Evolutionary conservation across 495 filamentous ascomycete species (phyloP).

Genomic region (Tuber calosporum): DNA sequence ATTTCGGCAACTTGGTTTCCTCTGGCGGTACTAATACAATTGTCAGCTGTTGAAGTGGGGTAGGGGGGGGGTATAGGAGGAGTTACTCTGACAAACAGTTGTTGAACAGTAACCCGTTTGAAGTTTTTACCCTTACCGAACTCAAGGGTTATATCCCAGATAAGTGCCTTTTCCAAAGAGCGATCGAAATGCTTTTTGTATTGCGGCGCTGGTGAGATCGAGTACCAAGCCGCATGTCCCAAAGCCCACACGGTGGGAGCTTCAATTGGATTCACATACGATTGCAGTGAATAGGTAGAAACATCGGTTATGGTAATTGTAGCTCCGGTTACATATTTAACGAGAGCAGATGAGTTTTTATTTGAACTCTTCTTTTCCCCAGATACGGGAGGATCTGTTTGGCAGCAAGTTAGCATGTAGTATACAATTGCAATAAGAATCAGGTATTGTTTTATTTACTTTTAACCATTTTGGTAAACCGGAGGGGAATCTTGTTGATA

Average conservation of each 20-base stretch:
- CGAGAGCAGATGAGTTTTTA: background rate
- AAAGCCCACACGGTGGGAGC: background rate
- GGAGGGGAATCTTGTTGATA: background rate
- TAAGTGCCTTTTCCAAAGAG: background rate
- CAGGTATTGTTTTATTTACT: background rate
- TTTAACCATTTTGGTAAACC: background rate
- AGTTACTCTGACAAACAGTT: background rate
- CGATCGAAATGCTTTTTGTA: background rate
- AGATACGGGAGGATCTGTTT: background rate
- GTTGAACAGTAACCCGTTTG: background rate
- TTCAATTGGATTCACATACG: background rate
- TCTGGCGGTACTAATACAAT: background rate
- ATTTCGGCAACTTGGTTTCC: background rate
- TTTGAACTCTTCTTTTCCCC: background rate
- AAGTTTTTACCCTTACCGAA: background rate
- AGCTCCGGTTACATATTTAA: background rate
- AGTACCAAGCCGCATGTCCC: background rate
- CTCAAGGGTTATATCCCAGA: background rate
- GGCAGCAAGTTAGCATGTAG: background rate
- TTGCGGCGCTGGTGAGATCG: background rate
- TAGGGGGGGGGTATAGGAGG: background rate
- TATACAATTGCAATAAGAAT: background rate
- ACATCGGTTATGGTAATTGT: background rate
- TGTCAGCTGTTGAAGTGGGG: background rate
- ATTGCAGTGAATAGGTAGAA: background rate